Evolutionary conservation across 805 yeast species (phyloP).

Genomic region (Candida ovalis): DNA sequence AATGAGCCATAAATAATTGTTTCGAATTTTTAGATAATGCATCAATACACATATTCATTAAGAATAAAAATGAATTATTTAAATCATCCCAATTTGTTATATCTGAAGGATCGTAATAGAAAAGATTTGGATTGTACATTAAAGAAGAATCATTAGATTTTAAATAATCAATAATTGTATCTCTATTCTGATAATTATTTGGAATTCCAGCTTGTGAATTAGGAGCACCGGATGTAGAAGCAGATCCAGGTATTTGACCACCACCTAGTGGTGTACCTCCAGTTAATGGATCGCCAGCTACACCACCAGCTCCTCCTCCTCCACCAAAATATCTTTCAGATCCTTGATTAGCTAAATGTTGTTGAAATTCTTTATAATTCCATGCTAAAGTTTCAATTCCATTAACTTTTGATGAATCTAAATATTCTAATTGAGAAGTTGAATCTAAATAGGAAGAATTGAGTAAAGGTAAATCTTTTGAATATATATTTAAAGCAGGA

Average conservation of each 20-base stretch:
- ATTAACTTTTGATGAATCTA: slow-evolving; percentile 19
- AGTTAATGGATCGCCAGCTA: background rate
- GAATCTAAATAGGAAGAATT: slow-evolving; percentile 34
- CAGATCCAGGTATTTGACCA: background rate
- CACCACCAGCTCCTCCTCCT: no score
- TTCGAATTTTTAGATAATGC: slow-evolving; percentile 50
- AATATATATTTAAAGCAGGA: slow-evolving; percentile 54
- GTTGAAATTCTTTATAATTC: slow-evolving; percentile 8
- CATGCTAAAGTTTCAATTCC: slow-evolving; percentile 23
- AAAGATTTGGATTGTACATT: slow-evolving; percentile 35
- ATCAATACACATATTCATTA: slow-evolving; percentile 45
- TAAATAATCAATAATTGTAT: slow-evolving; percentile 9
- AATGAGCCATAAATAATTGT: slow-evolving; percentile 49
- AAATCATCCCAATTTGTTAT: slow-evolving; percentile 57
- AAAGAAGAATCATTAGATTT: slow-evolving; percentile 13
- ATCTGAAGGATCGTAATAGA: slow-evolving; percentile 59
- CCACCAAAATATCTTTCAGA: background rate
- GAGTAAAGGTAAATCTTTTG: slow-evolving; percentile 54
- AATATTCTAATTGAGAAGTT: slow-evolving; percentile 30
- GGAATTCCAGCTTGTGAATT: slow-evolving; percentile 9
- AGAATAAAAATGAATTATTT: slow-evolving; percentile 42
- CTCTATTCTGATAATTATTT: slow-evolving; percentile 7
- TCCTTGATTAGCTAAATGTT: slow-evolving; percentile 2
- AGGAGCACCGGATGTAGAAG: background rate
- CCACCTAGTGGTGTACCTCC: background rate